phyloP scores from a whole-genome alignment of 1,284 basidiomycete genomes.

The Gymnopus androsaceus region DNA sequence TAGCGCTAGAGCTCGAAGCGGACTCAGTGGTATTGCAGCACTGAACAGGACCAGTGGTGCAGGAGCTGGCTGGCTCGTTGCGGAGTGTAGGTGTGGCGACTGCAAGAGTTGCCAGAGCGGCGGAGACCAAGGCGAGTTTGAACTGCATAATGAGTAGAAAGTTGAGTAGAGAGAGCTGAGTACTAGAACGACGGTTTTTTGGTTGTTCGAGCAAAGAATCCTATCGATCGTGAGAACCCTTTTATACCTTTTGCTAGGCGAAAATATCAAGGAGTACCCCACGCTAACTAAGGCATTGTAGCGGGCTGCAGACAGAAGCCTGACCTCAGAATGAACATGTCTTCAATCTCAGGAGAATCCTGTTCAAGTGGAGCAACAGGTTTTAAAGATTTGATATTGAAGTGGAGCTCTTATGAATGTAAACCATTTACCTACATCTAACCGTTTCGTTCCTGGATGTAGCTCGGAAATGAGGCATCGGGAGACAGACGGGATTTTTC shows the following conservation, averaged over 20 bases:
- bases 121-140: slow-evolving; percentile 9
- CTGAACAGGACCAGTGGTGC: slow-evolving; percentile 12
- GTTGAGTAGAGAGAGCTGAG: neutral
- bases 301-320: neutral
- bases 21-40: slow-evolving; percentile 12
- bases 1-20: neutral
- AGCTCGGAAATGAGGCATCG: too few species aligned
- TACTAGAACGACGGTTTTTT: slow-evolving; percentile 12
- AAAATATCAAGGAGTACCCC: neutral
- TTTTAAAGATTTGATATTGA: too few species aligned
- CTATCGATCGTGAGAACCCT: neutral
- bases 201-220: slow-evolving; percentile 15
- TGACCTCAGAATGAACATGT: too few species aligned
- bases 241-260: slow-evolving; percentile 2
- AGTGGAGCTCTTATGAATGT: too few species aligned
- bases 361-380: too few species aligned
- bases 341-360: too few species aligned
- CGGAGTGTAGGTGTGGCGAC: slow-evolving; percentile 17
- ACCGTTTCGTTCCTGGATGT: too few species aligned
- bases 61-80: slow-evolving; percentile 10
- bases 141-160: slow-evolving; percentile 11
- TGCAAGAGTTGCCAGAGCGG: slow-evolving; percentile 16
- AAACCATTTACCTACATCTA: too few species aligned
- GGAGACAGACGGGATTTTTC: too few species aligned
- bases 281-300: neutral